Evolutionary conservation across 495 filamentous ascomycete species (phyloP), one percentile per base, ranked within the genome.

Genomic region (Penicillium paradoxum): DNA sequence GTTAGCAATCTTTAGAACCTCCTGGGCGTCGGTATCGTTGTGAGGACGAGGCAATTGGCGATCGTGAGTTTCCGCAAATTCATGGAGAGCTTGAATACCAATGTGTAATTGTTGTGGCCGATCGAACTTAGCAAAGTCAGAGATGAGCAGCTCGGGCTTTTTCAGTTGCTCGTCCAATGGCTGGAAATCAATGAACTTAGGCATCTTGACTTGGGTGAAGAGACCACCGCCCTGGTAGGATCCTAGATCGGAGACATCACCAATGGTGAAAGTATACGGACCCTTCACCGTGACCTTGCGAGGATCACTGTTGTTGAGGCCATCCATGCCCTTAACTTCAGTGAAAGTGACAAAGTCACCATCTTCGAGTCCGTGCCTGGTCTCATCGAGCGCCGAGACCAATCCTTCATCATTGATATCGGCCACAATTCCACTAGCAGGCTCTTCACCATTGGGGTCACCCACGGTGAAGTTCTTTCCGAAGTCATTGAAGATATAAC

Each of bases 41-140:
- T 91, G 86, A 14, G 95, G 85, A 25, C 83, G 79, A 30, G 95
- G 93, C 36, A 90, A 73, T n/a, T 83, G 79, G 27, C 83, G 82
- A 44, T 69, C 68, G 44, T 92, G 82, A 13, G 75, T 71, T 63
- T 88, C 82, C 0, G 76, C 80, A 64, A 96, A 99, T 22, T 83
- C 80, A 67, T 96, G 89, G 22, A 99, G 77, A 22, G 91, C 91
- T 70, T 99, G 92, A 62, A 97, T 84, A 48, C 91, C 95, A 54
- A 93, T 71, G 61, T 99, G 95, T 19, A 99, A 79, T 68, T 97
- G 90, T 54, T 84, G 81, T 0, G 95, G 91, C 34, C 95, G 83
- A 64, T 97, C 93, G 49, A 96, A 95, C 65, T 99, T 99, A 70
- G 95, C 95, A 60, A 88, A 97, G 66, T 99, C 95, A 15, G 95